Base-by-base conservation (phyloP, 2,329 filamentous ascomycete species). In the Alternaria triticimaculans region DNA sequence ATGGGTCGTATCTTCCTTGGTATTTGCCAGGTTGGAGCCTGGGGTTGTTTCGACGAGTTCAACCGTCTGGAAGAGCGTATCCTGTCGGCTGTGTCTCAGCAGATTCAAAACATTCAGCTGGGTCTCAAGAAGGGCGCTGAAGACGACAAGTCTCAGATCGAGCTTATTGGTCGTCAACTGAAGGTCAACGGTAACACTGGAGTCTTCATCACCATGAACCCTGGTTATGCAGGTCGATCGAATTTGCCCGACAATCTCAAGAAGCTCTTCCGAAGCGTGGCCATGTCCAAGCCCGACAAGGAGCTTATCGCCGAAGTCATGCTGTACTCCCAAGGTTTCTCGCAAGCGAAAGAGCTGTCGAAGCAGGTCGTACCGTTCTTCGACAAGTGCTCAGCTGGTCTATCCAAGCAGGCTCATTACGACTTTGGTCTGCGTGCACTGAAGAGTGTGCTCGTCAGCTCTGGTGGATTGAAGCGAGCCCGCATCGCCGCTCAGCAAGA, bases 181-280 rank as follows among this genome's bases (percentile, higher is more conserved):
- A 89, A 87, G 67, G 96, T 99, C 70, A 96, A 97, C 75, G 86
- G 87, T 65, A 97, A 97, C 78, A 98, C 96, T 55, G 96, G 96
- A 72, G 96, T 99, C 78, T 99, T 99, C 84, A 99, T 99, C 80
- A 99, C 96, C 43, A 99, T 99, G 96, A 99, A 99, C 80, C 96
- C 96, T 80, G 96, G 96, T 56, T 99, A 99, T 82, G 96, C 96
- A 57, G 96, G 96, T 61, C 93, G 96, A 81, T 99, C 96, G 54
- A 99, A 99, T 82, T 84, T 99, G 76, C 96, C 96, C 3, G 96
- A 99, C 83, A 99, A 99, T 80, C 82, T 99, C 84, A 99, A 99
- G 89, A 99, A 99, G 83, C 86, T 99, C 44, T 99, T 99, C 89
- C 91, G 96, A 78, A 99, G 96, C 76, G 94, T 99, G 55, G 96